phyloP scores from a whole-genome alignment of 371 early-diverging fungal genomes.

The Mortierella polycephala region DNA sequence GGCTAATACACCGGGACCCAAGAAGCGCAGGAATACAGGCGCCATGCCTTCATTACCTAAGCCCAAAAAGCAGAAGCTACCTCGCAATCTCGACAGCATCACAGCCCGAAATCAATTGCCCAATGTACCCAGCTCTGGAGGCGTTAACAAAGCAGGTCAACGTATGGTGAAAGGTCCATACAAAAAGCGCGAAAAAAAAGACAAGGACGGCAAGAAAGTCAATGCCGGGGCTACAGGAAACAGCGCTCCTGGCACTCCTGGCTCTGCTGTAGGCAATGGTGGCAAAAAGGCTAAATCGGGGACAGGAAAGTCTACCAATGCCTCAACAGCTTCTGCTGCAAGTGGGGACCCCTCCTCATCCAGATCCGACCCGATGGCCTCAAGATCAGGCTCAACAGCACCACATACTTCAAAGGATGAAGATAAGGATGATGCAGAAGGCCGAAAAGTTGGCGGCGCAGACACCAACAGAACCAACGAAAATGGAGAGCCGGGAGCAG shows the following conservation, averaged over 20 bases:
- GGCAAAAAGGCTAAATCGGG: slow-evolving; percentile 8
- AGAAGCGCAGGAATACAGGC: slow-evolving; percentile 30
- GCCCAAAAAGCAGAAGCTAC: slow-evolving; percentile 50
- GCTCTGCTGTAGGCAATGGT: background rate
- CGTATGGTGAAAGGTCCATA: slow-evolving; percentile 48
- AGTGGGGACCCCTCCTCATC: background rate
- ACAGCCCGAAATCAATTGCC: slow-evolving; percentile 37
- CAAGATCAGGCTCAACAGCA: background rate
- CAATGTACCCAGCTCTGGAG: slow-evolving; percentile 31
- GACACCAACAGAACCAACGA: background rate
- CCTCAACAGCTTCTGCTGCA: background rate
- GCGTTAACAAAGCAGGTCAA: slow-evolving; percentile 25
- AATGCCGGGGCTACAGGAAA: slow-evolving; percentile 2
- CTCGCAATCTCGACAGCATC: slow-evolving; percentile 40
- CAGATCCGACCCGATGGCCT: background rate
- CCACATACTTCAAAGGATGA: slow-evolving; percentile 1
- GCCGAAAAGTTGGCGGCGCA: background rate
- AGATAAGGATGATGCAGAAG: slow-evolving; percentile 5
- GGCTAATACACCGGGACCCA: slow-evolving; percentile 14
- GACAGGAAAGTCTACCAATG: background rate
- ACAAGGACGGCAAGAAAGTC: slow-evolving; percentile 27
- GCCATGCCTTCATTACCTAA: slow-evolving; percentile 16
- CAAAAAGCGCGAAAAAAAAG: slow-evolving; percentile 51
- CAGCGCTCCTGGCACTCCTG: background rate
- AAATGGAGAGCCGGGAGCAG: slow-evolving; percentile 25